Conservation (phyloP, 2,329 filamentous ascomycete species). For the Dactylella cylindrospora region DNA sequence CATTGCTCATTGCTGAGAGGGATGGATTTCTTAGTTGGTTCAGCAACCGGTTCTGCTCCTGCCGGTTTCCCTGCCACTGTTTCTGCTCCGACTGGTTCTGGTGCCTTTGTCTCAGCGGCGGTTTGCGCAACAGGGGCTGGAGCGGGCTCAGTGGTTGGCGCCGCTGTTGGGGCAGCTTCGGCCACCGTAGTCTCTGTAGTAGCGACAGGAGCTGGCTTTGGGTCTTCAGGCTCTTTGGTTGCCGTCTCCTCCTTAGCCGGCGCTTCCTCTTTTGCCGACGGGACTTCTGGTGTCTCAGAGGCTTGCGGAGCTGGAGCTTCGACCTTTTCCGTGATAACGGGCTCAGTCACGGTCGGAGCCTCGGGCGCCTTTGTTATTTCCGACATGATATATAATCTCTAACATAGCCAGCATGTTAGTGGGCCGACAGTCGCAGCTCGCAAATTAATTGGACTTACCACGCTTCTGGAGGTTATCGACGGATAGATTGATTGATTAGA, state of each 20-base stretch:
- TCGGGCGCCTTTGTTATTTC: neutral
- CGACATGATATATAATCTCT: neutral
- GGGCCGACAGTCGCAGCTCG: neutral
- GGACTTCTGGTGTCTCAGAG: neutral
- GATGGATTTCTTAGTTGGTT: neutral
- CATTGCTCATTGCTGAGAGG: constrained; percentile 30
- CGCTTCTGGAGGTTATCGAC: neutral
- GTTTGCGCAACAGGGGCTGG: neutral
- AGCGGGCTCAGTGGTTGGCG: constrained; percentile 1
- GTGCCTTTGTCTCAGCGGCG: neutral
- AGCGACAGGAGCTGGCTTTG: neutral
- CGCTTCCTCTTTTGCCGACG: neutral
- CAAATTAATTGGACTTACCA: neutral
- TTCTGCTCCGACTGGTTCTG: constrained; percentile 1
- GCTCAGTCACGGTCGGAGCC: constrained; percentile 17
- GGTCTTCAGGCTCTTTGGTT: neutral
- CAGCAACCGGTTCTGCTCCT: constrained; percentile 6
- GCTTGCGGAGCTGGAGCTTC: constrained; percentile 17
- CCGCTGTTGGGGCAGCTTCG: constrained; percentile 5
- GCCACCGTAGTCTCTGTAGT: neutral
- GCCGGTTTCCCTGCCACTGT: neutral
- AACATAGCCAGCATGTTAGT: neutral
- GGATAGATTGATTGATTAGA: neutral
- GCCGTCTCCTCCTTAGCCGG: neutral
- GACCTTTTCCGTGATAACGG: constrained; percentile 14